A percentile compares a stretch with the other conserved stretches of the same genome.
Conservation (phyloP, 371 early-diverging fungal genomes). For the Neoconidiobolus thromboides region DNA sequence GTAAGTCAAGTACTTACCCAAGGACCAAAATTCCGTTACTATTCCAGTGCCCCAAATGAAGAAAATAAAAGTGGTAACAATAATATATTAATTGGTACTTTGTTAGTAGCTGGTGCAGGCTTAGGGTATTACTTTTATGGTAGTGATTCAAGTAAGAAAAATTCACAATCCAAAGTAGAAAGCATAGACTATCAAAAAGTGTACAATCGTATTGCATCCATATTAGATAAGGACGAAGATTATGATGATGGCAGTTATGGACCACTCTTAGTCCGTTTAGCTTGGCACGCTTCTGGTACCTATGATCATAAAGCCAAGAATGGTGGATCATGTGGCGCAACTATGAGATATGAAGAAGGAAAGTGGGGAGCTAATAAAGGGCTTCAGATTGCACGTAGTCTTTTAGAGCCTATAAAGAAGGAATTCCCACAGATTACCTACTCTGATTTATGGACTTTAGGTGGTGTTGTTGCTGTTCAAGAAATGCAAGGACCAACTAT, state of each 20-base stretch:
- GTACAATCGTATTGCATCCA: slow-evolving; percentile 57
- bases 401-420: slow-evolving; percentile 65
- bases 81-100: too few species aligned
- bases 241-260: slow-evolving; percentile 87
- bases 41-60: too few species aligned
- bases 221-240: slow-evolving; percentile 48
- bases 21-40: too few species aligned
- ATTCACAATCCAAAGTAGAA: neutral
- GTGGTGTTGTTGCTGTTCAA: slow-evolving; percentile 76
- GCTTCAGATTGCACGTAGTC: slow-evolving; percentile 51
- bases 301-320: slow-evolving; percentile 56
- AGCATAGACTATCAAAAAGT: slow-evolving; percentile 36
- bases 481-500: slow-evolving; percentile 76
- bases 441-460: slow-evolving; percentile 87
- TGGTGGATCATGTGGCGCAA: slow-evolving; percentile 82
- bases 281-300: slow-evolving; percentile 91
- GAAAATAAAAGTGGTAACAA: too few species aligned
- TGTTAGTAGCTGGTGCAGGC: too few species aligned
- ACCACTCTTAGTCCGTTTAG: slow-evolving; percentile 73
- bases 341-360: slow-evolving; percentile 64
- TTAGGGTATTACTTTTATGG: too few species aligned
- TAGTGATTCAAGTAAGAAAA: neutral
- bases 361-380: slow-evolving; percentile 77
- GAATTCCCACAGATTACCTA: slow-evolving; percentile 70
- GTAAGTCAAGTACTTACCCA: too few species aligned